Base-by-base conservation (phyloP, 176 grass and related monocot species). In the Phragmites australis region DNA sequence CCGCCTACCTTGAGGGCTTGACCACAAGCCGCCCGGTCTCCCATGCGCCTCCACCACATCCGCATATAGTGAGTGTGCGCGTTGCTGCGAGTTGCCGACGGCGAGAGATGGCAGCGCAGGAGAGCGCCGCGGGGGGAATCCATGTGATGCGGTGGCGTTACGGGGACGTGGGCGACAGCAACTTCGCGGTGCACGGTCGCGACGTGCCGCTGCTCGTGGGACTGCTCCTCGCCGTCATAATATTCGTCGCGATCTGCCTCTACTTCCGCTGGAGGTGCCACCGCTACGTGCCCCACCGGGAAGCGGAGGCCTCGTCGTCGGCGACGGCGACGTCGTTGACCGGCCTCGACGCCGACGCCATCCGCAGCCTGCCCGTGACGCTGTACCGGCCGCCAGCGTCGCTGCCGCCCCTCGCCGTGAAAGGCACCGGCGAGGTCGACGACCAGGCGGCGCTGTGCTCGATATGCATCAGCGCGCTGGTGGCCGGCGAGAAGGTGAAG, bases 401-500 rank as follows among this genome's bases (percentile, higher is more conserved):
- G 23, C 13, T 46, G 14, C 3, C 42, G 18, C 42, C 12, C 17
- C 1, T 23, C 13, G 0, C 9, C 10, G 62, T 6, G 8, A 1
- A 50, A 4, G 47, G 13, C 19, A 2, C 16, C 6, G 56, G 31
- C 6, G 17, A 0, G 10, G 72, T 22, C 17, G 80, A 8, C 7
- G 72, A n/a, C 6, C 40, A 64, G 53, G 87, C 77, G 46, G 86
- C 64, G 31, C 68, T 83, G 81, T 97, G 94, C 79, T 93, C 91
- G 2, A 93, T 97, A 34, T 97, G 94, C 78, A 86, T 97, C 70
- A 84, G 79, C 59, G 79, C 57, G 68, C 60, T 97, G 55, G 77
- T 41, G 31, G 85, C 65, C n/a, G 89, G 92, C 6, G 87, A 92
- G 75, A 94, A 92, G 83, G 94, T 97, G 18, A 97, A 92, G 85